Evolutionary conservation across 768 basidiomycete genomes (phyloP).

Genomic region (Collybia sp.): DNA sequence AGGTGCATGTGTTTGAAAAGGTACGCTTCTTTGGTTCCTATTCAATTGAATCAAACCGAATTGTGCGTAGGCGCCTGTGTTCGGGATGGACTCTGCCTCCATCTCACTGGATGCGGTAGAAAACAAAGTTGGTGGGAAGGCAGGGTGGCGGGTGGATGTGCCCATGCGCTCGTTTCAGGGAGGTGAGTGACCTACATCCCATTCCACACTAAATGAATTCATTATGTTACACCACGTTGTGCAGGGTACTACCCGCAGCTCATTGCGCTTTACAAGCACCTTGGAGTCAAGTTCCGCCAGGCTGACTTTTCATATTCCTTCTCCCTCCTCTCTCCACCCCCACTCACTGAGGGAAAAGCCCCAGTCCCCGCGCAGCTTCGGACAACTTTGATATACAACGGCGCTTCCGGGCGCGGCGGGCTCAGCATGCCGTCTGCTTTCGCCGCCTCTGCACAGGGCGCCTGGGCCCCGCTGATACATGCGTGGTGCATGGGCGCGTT

Average conservation of each 20-base stretch:
- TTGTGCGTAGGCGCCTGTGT: slow-evolving; percentile 34
- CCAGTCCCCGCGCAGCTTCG: slow-evolving; percentile 11
- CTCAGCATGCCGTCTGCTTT: slow-evolving; percentile 42
- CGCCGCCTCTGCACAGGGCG: slow-evolving; percentile 5
- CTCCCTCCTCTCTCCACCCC: slow-evolving; percentile 36
- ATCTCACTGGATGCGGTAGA: slow-evolving; percentile 35
- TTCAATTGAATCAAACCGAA: slow-evolving; percentile 1
- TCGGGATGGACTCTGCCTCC: slow-evolving; percentile 71
- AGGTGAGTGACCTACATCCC: slow-evolving; percentile 34
- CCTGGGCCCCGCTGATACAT: slow-evolving; percentile 7
- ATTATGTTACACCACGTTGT: no score
- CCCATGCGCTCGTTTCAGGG: slow-evolving; percentile 84
- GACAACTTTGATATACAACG: slow-evolving; percentile 63
- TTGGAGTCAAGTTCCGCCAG: slow-evolving; percentile 53
- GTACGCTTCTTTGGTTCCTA: slow-evolving; percentile 27
- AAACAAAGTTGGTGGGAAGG: slow-evolving; percentile 14
- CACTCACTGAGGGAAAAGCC: no score
- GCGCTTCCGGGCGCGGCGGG: slow-evolving; percentile 49
- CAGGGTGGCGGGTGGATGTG: slow-evolving; percentile 61
- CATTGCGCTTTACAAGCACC: slow-evolving; percentile 57
- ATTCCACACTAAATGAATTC: background rate
- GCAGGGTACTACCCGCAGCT: slow-evolving; percentile 71
- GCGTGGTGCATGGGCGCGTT: slow-evolving; percentile 31
- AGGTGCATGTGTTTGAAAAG: slow-evolving; percentile 76
- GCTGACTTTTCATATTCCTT: slow-evolving; percentile 73